phyloP scores from a whole-genome alignment of 2,329 filamentous ascomycete genomes.

The Emericellopsis cladophorae region DNA sequence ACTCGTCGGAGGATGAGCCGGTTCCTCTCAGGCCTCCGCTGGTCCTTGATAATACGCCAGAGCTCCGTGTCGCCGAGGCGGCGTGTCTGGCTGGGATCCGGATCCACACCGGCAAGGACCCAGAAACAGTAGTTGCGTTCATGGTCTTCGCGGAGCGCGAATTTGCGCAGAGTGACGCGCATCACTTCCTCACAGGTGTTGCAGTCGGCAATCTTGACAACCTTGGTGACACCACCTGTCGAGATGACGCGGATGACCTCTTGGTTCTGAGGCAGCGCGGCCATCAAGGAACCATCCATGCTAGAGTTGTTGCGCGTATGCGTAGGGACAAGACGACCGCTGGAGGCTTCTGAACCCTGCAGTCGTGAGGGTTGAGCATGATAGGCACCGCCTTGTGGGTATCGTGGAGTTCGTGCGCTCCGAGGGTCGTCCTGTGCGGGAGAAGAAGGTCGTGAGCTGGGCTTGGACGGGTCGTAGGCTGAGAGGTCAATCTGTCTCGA shows the following conservation, averaged over 20 bases:
- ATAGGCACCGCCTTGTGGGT: conserved; percentile 37
- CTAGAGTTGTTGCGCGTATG: conserved; percentile 75
- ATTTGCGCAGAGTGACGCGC: conserved; percentile 76
- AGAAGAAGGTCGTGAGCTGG: conserved; percentile 10
- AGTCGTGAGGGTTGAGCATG: conserved; percentile 24
- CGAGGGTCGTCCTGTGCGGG: conserved; percentile 36
- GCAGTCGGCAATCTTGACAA: conserved; percentile 86
- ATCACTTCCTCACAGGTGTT: conserved; percentile 89
- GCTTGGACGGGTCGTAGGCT: conserved; percentile 27
- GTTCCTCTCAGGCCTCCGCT: conserved; percentile 73
- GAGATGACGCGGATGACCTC: conserved; percentile 89
- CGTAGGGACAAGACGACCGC: conserved; percentile 47
- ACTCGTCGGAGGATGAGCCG: conserved; percentile 85
- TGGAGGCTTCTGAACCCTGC: conserved; percentile 50
- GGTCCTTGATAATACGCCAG: conserved; percentile 81
- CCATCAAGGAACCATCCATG: conserved; percentile 76
- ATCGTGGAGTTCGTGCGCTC: conserved; percentile 37
- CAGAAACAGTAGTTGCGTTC: conserved; percentile 96
- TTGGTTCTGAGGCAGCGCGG: conserved; percentile 72
- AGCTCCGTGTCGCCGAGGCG: conserved; percentile 78
- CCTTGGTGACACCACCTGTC: conserved; percentile 81
- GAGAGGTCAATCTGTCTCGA: conserved; percentile 46
- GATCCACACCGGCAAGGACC: conserved; percentile 74
- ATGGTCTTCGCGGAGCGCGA: conserved; percentile 78
- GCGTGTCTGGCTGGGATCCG: conserved; percentile 69